These are phyloP conservation scores for Mortierella sp. DNA, from an alignment of 371 early-diverging fungal species.

Conservation along the genomic window DNA sequence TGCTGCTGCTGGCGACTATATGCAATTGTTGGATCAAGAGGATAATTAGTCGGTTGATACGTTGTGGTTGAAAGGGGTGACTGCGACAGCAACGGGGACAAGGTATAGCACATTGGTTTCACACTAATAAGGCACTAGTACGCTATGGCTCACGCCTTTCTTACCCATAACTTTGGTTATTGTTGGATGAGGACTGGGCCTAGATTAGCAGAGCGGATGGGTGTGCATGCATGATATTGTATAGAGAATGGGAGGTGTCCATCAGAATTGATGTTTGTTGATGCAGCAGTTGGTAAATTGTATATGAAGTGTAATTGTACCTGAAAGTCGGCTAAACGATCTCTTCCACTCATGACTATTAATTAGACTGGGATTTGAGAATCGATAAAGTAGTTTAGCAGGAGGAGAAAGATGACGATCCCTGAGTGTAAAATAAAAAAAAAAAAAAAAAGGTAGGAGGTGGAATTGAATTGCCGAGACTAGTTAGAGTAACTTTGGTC, in stretches of 20 bases:
- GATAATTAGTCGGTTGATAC: neutral
- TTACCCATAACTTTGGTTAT: conserved; percentile 49
- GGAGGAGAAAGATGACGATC: too few relatives aligned
- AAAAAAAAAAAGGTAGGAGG: too few relatives aligned
- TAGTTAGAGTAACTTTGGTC: too few relatives aligned
- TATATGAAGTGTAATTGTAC: neutral
- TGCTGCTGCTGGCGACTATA: conserved; percentile 20
- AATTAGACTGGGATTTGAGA: too few relatives aligned
- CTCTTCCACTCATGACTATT: conserved; percentile 36
- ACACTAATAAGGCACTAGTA: neutral
- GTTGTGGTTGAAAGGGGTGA: neutral
- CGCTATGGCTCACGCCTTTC: neutral
- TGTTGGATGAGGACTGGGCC: conserved; percentile 36
- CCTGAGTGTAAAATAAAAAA: too few relatives aligned
- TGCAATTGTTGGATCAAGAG: neutral
- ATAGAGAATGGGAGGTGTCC: neutral
- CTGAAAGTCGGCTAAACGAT: conserved; percentile 37
- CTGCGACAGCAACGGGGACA: neutral
- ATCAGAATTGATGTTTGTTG: too few relatives aligned
- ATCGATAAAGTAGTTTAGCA: too few relatives aligned
- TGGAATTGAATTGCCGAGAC: too few relatives aligned
- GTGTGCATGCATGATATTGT: neutral
- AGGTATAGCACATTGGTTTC: neutral
- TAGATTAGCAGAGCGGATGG: neutral
- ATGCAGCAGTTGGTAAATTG: too few relatives aligned